Evolutionary conservation across 1,284 basidiomycete genomes (phyloP), one percentile per base, ranked within the genome.

Genomic region (Sporisorium sorghi): DNA sequence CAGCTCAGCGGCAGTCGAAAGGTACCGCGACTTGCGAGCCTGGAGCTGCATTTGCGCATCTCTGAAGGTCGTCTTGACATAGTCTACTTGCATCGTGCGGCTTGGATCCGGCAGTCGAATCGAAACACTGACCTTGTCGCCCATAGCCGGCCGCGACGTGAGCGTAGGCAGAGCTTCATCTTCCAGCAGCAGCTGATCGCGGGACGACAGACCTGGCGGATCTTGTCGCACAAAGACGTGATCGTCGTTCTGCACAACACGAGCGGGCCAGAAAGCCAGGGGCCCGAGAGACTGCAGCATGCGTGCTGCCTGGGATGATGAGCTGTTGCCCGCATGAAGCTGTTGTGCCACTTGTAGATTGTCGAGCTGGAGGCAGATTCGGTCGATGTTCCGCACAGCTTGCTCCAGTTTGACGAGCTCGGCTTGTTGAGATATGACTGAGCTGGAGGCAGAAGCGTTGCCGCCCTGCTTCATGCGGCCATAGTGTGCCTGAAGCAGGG

Each of bases 241-340:
- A 9, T 39, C 63, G 1, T 50, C 30, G 2, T 23, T 26, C 12
- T 51, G 37, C 4, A 60, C 59, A 5, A 66, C 40, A 14, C 35
- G 44, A 19, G 72, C 66, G n/a, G 72, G 67, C 56, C 56, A 70
- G 47, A 74, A 74, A 5, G 67, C 72, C 10, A 74, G n/a, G 0
- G 59, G 59, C 2, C 72, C 72, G 2, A 70, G 44, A 5, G 72
- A 67, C 42, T 74, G 72, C 39, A 74, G 14, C 2, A 44, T 56
- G 10, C 53, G 54, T 6, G 46, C 12, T 10, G 62, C 68, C 30
- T 39, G 23, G 7, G 26, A 23, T 24, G 55, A 43, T 28, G 59
- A 42, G 14, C 14, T 15, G 7, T 44, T 43, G 30, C 24, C 48
- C 6, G 26, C 32, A 23, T 37, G 51, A 4, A 64, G 40, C 48